A percentile compares a stretch with the other conserved stretches of the same genome.
Evolutionary conservation across 1,284 basidiomycete species (phyloP).

Genomic region (Melampsora occidentalis): DNA sequence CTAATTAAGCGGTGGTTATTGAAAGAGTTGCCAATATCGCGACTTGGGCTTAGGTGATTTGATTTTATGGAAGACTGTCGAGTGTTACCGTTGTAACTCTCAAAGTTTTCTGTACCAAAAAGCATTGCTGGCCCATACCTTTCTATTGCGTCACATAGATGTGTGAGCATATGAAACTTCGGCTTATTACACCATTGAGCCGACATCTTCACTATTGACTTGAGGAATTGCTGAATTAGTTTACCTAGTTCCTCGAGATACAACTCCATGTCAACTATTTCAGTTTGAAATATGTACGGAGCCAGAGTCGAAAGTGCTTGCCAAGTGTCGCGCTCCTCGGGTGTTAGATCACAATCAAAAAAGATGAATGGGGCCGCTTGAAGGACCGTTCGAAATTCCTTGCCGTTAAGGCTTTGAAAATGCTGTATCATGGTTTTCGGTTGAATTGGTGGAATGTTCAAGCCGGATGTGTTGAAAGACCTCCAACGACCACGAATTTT

Average conservation of each 20-base stretch:
- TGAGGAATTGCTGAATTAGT: neutral
- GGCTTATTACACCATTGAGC: slow-evolving; percentile 5
- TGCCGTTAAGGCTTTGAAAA: neutral
- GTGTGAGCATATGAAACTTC: slow-evolving; percentile 14
- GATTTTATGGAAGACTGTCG: neutral
- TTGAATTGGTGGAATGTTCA: too few species aligned
- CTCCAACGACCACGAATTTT: too few species aligned
- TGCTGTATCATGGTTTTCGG: too few species aligned
- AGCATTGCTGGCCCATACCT: neutral
- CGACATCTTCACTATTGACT: neutral
- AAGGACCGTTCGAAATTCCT: neutral
- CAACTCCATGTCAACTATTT: neutral
- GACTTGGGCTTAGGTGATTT: neutral
- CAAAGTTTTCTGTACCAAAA: neutral
- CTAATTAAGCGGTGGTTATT: neutral
- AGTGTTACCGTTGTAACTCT: neutral
- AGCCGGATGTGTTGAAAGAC: too few species aligned
- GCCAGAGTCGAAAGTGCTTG: neutral
- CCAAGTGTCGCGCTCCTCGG: neutral
- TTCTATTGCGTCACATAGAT: neutral
- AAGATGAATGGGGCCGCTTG: slow-evolving; percentile 3
- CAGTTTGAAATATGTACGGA: neutral
- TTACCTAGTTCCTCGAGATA: neutral
- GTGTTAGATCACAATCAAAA: neutral
- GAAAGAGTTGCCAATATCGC: slow-evolving; percentile 10